Percentiles rank a stretch among this genome's conserved stretches.
Evolutionary conservation across 2,329 filamentous ascomycete species (phyloP).

Genomic region (Pseudomassariella vexata): DNA sequence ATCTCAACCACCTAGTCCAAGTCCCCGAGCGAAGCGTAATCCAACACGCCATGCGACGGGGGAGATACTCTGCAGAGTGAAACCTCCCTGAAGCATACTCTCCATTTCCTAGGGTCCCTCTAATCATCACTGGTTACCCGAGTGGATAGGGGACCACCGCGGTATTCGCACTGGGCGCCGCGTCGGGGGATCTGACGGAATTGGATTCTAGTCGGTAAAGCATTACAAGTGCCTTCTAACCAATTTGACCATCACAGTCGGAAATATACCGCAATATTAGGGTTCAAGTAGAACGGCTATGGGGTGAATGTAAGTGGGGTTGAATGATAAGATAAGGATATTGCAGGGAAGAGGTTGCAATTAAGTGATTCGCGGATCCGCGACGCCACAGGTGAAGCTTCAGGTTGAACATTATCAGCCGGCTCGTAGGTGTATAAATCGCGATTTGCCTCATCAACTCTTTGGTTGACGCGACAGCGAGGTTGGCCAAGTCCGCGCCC

Average conservation of each 20-base stretch:
- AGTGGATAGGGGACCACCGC: conserved; percentile 61
- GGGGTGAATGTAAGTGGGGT: too few relatives aligned
- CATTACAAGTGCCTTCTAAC: conserved; percentile 48
- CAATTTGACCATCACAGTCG: conserved; percentile 60
- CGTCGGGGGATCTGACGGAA: conserved; percentile 47
- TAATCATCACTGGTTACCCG: conserved; percentile 62
- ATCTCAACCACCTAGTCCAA: conserved; percentile 52
- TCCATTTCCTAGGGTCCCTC: conserved; percentile 61
- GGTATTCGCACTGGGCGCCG: conserved; percentile 63
- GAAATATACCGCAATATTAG: conserved; percentile 9
- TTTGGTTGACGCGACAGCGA: too few relatives aligned
- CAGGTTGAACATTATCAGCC: too few relatives aligned
- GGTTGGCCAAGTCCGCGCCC: too few relatives aligned
- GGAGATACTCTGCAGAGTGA: conserved; percentile 70
- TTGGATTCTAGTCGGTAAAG: conserved; percentile 43
- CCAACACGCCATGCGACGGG: conserved; percentile 66
- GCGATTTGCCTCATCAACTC: too few relatives aligned
- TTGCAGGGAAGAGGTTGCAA: too few relatives aligned
- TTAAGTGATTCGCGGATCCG: too few relatives aligned
- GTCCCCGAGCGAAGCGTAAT: conserved; percentile 58
- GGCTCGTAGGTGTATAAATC: too few relatives aligned
- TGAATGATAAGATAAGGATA: too few relatives aligned
- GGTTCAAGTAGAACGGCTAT: too few relatives aligned
- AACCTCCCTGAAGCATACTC: conserved; percentile 63
- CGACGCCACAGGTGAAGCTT: too few relatives aligned